Conservation (phyloP, 2,329 filamentous ascomycete species). For the Calonectria pteridis region DNA sequence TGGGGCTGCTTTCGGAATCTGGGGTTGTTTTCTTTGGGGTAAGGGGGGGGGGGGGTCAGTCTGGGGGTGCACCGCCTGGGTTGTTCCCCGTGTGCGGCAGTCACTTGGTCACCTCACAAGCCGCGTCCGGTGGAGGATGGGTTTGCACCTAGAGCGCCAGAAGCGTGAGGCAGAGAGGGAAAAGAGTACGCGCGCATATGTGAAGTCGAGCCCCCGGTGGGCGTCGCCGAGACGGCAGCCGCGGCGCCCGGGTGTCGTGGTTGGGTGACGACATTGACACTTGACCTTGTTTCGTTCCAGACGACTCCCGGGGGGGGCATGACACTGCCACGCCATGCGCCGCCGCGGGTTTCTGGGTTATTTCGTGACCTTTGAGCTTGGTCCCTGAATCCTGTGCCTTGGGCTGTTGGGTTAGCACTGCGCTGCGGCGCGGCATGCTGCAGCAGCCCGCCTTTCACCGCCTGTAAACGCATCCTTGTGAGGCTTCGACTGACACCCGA, state of each 20-base stretch:
- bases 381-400: conserved; percentile 8
- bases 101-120: not conserved
- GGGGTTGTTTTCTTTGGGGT: conserved; percentile 4
- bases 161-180: not conserved
- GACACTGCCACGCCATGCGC: conserved; percentile 11
- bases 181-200: not conserved
- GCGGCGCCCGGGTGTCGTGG: not conserved
- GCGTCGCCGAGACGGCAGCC: not conserved
- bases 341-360: not conserved
- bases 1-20: conserved; percentile 22
- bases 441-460: conserved; percentile 19
- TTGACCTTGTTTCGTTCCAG: conserved; percentile 15
- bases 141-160: not conserved
- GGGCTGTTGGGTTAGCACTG: not conserved
- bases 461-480: not conserved
- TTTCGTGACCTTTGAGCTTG: not conserved
- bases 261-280: conserved; percentile 14
- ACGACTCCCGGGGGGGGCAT: conserved; percentile 1
- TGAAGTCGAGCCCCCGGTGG: not conserved
- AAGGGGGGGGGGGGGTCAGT: not conserved
- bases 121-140: not conserved
- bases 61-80: not conserved
- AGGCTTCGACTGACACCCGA: conserved; percentile 12
- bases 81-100: conserved; percentile 1
- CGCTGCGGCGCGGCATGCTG: not conserved